These are phyloP conservation scores for Rhodotorula sp. DNA, from an alignment of 1,284 basidiomycete genomes.

Conservation along the genomic window DNA sequence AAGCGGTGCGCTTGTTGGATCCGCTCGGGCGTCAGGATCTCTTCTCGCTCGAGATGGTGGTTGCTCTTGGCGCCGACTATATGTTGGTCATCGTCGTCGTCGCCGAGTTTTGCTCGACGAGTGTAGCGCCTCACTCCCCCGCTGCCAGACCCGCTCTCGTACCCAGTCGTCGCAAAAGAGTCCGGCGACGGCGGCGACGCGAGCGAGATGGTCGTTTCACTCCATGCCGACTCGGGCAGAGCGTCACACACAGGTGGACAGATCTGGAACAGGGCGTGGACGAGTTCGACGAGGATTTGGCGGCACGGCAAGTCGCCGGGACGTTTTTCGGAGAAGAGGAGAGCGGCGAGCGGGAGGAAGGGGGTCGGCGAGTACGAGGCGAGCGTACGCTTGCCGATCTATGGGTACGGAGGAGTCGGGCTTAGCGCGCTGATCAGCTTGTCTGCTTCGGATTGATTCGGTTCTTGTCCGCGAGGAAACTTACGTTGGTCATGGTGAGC, in stretches of 20 bases:
- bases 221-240: constrained; percentile 51
- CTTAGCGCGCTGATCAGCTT: not conserved
- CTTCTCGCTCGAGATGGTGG: constrained; percentile 22
- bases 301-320: constrained; percentile 87
- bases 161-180: constrained; percentile 42
- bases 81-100: not conserved
- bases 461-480: constrained; percentile 49
- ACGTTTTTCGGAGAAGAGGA: constrained; percentile 95
- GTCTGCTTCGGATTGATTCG: too few relatives aligned
- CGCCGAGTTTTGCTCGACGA: constrained; percentile 24
- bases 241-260: constrained; percentile 54
- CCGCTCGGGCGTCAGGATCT: constrained; percentile 22
- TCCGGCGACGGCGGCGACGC: constrained; percentile 53
- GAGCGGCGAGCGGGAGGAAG: constrained; percentile 72
- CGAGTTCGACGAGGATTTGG: constrained; percentile 83
- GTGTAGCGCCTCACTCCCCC: constrained; percentile 29
- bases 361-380: constrained; percentile 79
- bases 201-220: constrained; percentile 52
- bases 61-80: not conserved
- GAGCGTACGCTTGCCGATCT: constrained; percentile 61
- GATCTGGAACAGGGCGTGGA: constrained; percentile 77
- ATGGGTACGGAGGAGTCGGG: accelerated
- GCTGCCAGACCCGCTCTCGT: constrained; percentile 4
- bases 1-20: constrained; percentile 28
- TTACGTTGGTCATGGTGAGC: constrained; percentile 78